Conservation (phyloP, 352 stramenopile species). For the Pythium guiyangense region DNA sequence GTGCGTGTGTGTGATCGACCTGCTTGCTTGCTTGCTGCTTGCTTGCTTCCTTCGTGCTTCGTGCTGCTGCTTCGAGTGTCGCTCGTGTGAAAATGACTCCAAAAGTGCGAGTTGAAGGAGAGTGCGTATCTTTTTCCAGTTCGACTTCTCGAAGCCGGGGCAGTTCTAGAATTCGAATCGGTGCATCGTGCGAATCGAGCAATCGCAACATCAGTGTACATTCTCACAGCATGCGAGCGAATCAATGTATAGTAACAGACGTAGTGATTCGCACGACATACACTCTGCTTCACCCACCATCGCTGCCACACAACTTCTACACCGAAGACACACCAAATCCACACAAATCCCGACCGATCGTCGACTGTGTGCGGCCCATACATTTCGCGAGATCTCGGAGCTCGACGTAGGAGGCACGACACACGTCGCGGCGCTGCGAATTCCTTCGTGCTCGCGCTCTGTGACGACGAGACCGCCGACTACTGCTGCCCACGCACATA, state of each 20-base stretch:
- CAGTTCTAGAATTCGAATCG: conserved; percentile 1
- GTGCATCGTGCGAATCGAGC: background rate
- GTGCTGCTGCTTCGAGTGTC: background rate
- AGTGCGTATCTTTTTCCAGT: background rate
- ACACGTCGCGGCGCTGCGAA: background rate
- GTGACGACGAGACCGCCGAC: background rate
- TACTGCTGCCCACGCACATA: no score
- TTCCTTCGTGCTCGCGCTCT: background rate
- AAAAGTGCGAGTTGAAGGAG: background rate
- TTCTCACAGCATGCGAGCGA: no score
- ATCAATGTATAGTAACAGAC: no score
- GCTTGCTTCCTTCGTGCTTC: no score
- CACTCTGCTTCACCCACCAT: no score
- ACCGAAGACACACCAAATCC: background rate
- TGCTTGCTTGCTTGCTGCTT: background rate
- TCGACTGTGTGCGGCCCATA: no score
- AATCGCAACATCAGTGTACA: no score
- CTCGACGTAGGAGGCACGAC: no score
- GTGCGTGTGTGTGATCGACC: background rate
- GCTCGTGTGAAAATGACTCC: background rate
- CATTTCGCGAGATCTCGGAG: background rate
- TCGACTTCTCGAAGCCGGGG: background rate
- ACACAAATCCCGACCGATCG: background rate
- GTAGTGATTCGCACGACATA: no score
- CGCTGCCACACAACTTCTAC: background rate